These are phyloP conservation scores for Endocladia muricata DNA, from an alignment of 31 red algal genomes.

Conservation along the genomic window DNA sequence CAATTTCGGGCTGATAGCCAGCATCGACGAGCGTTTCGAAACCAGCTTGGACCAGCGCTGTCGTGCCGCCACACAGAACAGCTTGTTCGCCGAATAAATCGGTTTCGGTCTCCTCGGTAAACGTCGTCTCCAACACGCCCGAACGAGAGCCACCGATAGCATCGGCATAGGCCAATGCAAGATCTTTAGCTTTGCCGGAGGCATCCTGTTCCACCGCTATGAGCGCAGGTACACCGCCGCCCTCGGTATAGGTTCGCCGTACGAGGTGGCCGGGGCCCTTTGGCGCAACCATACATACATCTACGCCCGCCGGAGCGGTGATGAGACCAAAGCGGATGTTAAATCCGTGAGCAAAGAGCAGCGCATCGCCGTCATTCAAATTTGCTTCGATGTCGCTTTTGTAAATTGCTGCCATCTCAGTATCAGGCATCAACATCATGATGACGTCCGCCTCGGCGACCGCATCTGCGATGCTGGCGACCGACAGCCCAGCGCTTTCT, in stretches of 20 bases:
- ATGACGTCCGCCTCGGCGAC: not conserved
- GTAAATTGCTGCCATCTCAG: not conserved
- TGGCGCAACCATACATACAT: not conserved
- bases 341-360: not conserved
- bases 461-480: not conserved
- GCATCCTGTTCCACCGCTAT: not conserved
- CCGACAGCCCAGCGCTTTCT: not conserved
- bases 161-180: not conserved
- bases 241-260: not conserved
- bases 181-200: not conserved
- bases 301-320: not conserved
- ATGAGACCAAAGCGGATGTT: not conserved
- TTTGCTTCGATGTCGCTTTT: not conserved
- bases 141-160: not conserved
- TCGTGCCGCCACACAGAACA: not conserved
- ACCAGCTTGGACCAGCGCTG: not conserved
- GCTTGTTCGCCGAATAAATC: conserved; percentile 1
- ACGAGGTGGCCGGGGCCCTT: not conserved
- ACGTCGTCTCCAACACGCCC: not conserved
- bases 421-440: not conserved
- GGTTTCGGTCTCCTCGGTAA: not conserved
- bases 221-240: not conserved
- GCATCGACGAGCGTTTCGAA: not conserved
- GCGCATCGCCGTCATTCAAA: not conserved
- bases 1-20: conserved; percentile 1